phyloP scores from a whole-genome alignment of 2,329 filamentous ascomycete genomes.

The Arthrobotrys musiformis region DNA sequence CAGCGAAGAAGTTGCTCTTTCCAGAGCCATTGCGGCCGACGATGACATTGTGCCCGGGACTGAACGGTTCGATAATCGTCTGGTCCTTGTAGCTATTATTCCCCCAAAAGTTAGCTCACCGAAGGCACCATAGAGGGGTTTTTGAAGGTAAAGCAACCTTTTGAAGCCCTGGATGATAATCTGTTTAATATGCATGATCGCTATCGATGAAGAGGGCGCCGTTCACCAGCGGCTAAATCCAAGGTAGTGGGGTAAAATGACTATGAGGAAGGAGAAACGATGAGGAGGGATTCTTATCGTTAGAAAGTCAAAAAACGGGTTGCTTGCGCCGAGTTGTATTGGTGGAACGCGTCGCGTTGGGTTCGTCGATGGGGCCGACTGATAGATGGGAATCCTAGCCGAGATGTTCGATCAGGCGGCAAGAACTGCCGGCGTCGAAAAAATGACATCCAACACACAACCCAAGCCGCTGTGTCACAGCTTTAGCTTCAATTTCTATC shows the following conservation, averaged over 20 bases:
- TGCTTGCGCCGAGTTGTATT: slow-evolving; percentile 50
- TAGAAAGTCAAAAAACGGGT: slow-evolving; percentile 21
- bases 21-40: slow-evolving; percentile 98
- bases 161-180: slow-evolving; percentile 99
- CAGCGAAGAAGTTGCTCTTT: slow-evolving; percentile 98
- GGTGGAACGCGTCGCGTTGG: slow-evolving; percentile 54
- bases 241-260: slow-evolving; percentile 22
- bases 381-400: slow-evolving; percentile 29
- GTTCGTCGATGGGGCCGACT: slow-evolving; percentile 6
- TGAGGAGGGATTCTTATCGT: slow-evolving; percentile 37
- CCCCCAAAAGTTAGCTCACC: slow-evolving; percentile 45
- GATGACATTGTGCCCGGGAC: slow-evolving; percentile 96
- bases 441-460: slow-evolving; percentile 55
- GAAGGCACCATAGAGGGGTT: background rate
- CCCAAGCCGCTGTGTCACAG: background rate
- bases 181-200: slow-evolving; percentile 96
- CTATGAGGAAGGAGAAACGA: slow-evolving; percentile 4
- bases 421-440: slow-evolving; percentile 51
- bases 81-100: slow-evolving; percentile 93
- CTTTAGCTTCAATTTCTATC: background rate
- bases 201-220: slow-evolving; percentile 47
- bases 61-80: slow-evolving; percentile 98
- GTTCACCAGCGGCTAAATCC: slow-evolving; percentile 52
- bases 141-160: slow-evolving; percentile 71
- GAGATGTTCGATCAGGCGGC: background rate